Percentiles rank a stretch among this genome's conserved stretches.
phyloP scores from a whole-genome alignment of 345 rosid species.

The Gossypium raimondii region DNA sequence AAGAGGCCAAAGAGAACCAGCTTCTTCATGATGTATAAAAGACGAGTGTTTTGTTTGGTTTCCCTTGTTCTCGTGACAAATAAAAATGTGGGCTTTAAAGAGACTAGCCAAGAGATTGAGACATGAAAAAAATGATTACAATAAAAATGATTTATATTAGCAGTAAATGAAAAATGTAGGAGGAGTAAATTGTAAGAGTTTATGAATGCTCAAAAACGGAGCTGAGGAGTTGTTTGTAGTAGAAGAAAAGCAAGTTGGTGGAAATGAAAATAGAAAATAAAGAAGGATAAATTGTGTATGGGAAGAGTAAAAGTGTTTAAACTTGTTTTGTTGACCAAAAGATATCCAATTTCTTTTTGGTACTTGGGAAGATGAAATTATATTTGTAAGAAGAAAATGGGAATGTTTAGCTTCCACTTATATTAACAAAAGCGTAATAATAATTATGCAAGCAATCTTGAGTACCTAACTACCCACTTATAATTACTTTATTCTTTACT shows the following conservation, averaged over 20 bases:
- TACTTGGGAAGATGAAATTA: not conserved
- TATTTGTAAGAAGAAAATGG: too few relatives aligned
- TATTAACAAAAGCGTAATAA: not conserved
- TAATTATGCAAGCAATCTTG: not conserved
- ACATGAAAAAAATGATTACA: not conserved
- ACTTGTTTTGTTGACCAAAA: not conserved
- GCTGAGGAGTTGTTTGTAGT: not conserved
- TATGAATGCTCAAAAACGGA: not conserved
- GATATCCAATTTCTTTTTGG: too few relatives aligned
- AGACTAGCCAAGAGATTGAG: not conserved
- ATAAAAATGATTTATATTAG: too few relatives aligned
- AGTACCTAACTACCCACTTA: not conserved
- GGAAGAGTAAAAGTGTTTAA: not conserved
- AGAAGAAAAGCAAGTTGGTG: not conserved
- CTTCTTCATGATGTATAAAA: slow-evolving; percentile 12
- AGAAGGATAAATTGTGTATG: not conserved
- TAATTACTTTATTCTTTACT: not conserved
- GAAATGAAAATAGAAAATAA: not conserved
- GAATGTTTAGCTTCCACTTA: not conserved
- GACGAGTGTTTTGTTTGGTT: not conserved
- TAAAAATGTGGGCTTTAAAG: slow-evolving; percentile 17
- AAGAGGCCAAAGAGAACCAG: slow-evolving; percentile 17
- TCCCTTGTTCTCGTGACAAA: not conserved
- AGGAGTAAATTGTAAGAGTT: too few relatives aligned
- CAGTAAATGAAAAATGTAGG: too few relatives aligned